Evolutionary conservation across 331 rosid genomes (phyloP).

Genomic region (Acacia concinna): DNA sequence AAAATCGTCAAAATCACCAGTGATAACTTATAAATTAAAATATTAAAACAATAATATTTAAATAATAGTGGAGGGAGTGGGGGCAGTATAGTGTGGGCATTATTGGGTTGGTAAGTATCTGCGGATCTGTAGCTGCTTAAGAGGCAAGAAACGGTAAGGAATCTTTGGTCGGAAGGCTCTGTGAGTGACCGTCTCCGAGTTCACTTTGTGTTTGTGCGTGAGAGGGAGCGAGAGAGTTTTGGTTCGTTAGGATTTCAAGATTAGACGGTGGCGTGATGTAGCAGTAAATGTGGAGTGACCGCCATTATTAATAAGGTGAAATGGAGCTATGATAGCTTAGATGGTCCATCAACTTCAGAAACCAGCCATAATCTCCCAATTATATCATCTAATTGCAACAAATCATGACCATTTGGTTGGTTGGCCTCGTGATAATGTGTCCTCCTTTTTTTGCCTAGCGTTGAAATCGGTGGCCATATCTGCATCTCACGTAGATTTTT

Average conservation of each 20-base stretch:
- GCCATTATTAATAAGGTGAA: constrained; percentile 56
- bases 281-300: constrained; percentile 40
- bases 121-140: constrained; percentile 73
- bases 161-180: constrained; percentile 60
- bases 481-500: constrained; percentile 1
- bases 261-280: constrained; percentile 48
- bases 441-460: neutral
- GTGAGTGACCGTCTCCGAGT: neutral
- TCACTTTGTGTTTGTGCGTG: neutral
- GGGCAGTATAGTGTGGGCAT: constrained; percentile 28
- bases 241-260: constrained; percentile 21
- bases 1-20: constrained; percentile 29
- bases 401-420: neutral
- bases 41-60: neutral
- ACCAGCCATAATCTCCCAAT: constrained; percentile 21
- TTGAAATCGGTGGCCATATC: neutral
- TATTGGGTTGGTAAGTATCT: constrained; percentile 46
- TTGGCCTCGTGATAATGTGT: neutral
- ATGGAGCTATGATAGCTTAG: constrained; percentile 55
- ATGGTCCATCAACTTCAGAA: constrained; percentile 63
- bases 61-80: neutral
- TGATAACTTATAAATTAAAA: neutral
- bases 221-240: neutral
- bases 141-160: constrained; percentile 59
- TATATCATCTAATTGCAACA: constrained; percentile 25